Base-by-base conservation (phyloP, 257 asterid species). In the Solanum pimpinellifolium region DNA sequence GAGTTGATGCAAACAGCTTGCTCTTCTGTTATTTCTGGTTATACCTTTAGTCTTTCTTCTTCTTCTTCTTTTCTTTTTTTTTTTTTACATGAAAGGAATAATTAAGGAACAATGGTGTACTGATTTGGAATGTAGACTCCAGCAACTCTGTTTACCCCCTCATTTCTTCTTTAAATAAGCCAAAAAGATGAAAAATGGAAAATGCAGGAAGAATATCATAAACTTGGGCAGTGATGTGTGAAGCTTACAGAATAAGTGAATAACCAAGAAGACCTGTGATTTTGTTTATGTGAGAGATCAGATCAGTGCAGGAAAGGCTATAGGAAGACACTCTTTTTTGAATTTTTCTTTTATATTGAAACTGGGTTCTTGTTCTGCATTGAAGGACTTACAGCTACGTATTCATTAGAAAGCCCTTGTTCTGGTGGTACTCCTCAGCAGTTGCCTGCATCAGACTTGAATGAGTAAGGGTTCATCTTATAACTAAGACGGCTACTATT, bases 391-490 rank as follows among this genome's bases (percentile, higher is more conserved):
- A 88, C 95, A 87, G 95, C 96, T 91, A 89, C 94, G 11, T 94
- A 91, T 88, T 92, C 89, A 86, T 46, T 92, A 90, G 98, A 95
- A 85, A 92, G 93, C 91, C 95, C 97, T 72, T 90, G 85, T 88
- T 89, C 93, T 85, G 83, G 86, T 77, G 90, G 89, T 88, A 90
- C 96, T 86, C 92, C 96, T 77, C 96, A 92, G 86, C 92, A 77
- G 91, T 88, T 94, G 87, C 97, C 92, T 73, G 89, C 93, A 88
- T 90, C 96, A 62, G 98, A 93, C 86, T 56, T 89, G 86, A 94
- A 93, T 62, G 98, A 95, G 98, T 94, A 93, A 92, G 98, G 83
- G 18, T 86, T 89, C 56, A 56, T 29, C 14, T 84, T 87, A 6
- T 86, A 85, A 18, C 59, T 86, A 10, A 65, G 72, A 52, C 69